A percentile compares a stretch with the other conserved stretches of the same genome.
Evolutionary conservation across 306 rosid species (phyloP).

Genomic region (Glycine soja): DNA sequence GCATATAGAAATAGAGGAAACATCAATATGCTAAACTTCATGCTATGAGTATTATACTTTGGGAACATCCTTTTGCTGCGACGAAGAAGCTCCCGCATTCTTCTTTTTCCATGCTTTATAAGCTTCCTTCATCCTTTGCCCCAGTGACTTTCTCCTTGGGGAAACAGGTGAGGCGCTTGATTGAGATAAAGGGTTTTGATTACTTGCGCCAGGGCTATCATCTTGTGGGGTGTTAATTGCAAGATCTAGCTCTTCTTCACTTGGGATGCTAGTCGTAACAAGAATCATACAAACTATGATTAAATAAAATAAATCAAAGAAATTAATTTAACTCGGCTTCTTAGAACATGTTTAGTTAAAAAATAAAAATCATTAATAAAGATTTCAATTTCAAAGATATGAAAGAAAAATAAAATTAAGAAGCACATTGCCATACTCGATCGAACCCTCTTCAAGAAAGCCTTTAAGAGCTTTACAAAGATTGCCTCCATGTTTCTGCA

Average conservation of each 20-base stretch:
- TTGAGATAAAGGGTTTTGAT: too few species aligned
- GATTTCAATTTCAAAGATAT: conserved; percentile 4
- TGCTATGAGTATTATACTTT: conserved; percentile 42
- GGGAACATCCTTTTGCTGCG: too few species aligned
- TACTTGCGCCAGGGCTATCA: too few species aligned
- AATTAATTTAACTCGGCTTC: not conserved
- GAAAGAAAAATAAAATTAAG: not conserved
- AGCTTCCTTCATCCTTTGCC: too few species aligned
- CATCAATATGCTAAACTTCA: conserved; percentile 15
- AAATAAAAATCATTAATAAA: not conserved
- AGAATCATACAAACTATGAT: not conserved
- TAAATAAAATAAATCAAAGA: conserved; percentile 9
- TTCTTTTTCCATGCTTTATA: too few species aligned
- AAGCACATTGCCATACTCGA: conserved; percentile 50
- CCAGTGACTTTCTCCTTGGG: too few species aligned
- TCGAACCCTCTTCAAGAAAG: conserved; percentile 53
- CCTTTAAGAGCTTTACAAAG: conserved; percentile 74
- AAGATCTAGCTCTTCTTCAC: too few species aligned
- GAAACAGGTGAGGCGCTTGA: too few species aligned
- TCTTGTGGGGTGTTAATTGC: too few species aligned
- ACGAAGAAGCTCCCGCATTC: too few species aligned
- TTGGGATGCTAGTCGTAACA: conserved; percentile 41
- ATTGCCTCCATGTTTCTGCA: conserved; percentile 78
- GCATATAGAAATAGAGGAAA: too few species aligned
- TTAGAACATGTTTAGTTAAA: not conserved